Conservation (phyloP, 1,139 yeast genomes). For the Diutina siamensis region DNA sequence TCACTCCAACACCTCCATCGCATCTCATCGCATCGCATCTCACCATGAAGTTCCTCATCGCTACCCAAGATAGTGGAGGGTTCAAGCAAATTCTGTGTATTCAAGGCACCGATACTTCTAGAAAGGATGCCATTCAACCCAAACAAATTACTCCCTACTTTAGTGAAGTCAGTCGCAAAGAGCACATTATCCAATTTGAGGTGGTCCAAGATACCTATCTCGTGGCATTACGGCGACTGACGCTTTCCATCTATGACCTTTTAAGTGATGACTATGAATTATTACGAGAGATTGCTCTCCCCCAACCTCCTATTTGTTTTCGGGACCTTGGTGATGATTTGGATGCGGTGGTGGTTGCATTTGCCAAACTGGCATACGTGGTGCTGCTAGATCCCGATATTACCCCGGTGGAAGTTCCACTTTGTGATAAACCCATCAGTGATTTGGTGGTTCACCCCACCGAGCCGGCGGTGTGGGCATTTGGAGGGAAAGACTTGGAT, state of each 20-base stretch:
- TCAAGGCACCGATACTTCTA: conserved; percentile 61
- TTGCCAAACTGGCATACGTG: conserved; percentile 34
- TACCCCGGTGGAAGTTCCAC: conserved; percentile 18
- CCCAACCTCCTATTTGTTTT: conserved; percentile 26
- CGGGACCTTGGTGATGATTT: conserved; percentile 16
- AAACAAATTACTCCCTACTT: conserved; percentile 29
- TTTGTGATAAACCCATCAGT: conserved; percentile 16
- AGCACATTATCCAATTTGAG: conserved; percentile 19
- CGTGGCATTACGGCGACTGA: conserved; percentile 33
- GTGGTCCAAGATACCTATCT: conserved; percentile 23
- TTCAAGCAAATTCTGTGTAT: conserved; percentile 45
- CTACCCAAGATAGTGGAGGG: conserved; percentile 47
- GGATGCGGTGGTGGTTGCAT: conserved; percentile 27
- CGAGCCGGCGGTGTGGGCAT: conserved; percentile 41
- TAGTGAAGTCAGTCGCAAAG: conserved; percentile 15
- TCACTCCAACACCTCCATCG: background rate
- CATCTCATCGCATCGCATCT: background rate
- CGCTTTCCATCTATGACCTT: conserved; percentile 25
- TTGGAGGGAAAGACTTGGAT: conserved; percentile 68
- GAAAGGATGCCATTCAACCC: conserved; percentile 46
- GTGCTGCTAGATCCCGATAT: conserved; percentile 18
- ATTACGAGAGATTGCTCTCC: conserved; percentile 19
- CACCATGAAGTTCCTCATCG: conserved; percentile 38
- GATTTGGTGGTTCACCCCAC: conserved; percentile 36
- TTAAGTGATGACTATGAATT: conserved; percentile 11